Evolutionary conservation across 441 rosid species (phyloP), one percentile per base, ranked within the genome.

Genomic region (Gossypium gossypioides): DNA sequence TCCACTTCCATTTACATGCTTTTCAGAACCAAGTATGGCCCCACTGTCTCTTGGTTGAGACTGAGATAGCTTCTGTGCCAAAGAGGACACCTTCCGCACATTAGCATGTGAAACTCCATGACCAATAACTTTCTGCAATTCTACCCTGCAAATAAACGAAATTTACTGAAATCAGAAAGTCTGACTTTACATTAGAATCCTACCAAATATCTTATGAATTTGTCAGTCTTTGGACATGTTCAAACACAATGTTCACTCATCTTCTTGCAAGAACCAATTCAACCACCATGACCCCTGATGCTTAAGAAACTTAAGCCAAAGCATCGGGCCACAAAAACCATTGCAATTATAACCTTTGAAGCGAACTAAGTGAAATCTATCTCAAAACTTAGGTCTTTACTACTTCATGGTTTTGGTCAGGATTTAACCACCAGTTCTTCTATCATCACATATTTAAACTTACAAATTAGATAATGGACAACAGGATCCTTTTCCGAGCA

Each of bases 101-200:
- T 62, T 79, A 58, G 82, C 79, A 72, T 86, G 90, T 2, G 87
- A 82, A 73, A 84, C 76, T 18, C 78, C 84, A 79, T 80, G 90
- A 32, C 98, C 97, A 74, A 87, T 76, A 81, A 87, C 78, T 77
- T 83, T 88, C 80, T 88, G 89, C 87, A 94, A 64, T 77, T 86
- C 89, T 60, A 58, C 74, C 90, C 98, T 94, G 89, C 85, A 77
- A 64, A 68, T 42, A 34, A 58, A 74, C 19, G 78, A 24, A 66
- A 74, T 62, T 46, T 3, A 54, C 21, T 24, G 19, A 65, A 59
- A 54, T 56, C 29, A 46, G 22, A 21, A 57, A 65, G 15, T 6
- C 58, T 22, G 18, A 64, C n/a, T 16, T 44, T 54, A 51, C 13
- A 62, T 15, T 21, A 63, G 9, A 29, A 62, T 51, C 52, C 64